Percentiles rank a stretch among this genome's conserved stretches.
Conservation (phyloP, 371 early-diverging fungal species). For the Mortierella sp. region DNA sequence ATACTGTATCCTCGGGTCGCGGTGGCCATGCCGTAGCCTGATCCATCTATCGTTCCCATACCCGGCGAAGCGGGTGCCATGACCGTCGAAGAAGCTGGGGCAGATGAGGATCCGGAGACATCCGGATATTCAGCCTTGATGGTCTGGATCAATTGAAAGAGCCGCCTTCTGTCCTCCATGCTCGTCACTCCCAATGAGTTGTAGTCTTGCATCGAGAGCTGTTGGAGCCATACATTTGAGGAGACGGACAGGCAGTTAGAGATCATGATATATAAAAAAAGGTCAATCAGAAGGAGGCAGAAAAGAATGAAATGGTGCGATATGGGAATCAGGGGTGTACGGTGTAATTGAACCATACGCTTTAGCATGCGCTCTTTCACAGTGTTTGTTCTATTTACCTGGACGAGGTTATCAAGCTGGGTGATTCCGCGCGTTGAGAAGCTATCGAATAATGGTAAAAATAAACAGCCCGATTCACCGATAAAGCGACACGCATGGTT, state of each 20-base stretch:
- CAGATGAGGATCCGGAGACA: constrained; percentile 17
- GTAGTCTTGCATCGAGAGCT: constrained; percentile 90
- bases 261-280: background rate
- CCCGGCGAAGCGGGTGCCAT: constrained; percentile 31
- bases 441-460: constrained; percentile 28
- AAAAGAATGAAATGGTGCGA: background rate
- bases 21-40: constrained; percentile 20
- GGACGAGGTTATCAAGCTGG: constrained; percentile 66
- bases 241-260: constrained; percentile 5
- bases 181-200: constrained; percentile 80
- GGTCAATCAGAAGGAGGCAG: background rate
- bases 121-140: constrained; percentile 45
- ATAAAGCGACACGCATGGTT: background rate
- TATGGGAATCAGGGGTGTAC: constrained; percentile 10
- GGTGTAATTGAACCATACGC: constrained; percentile 3
- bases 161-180: constrained; percentile 82
- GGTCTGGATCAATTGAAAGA: constrained; percentile 79
- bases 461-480: background rate
- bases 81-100: constrained; percentile 14
- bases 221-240: background rate
- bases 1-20: constrained; percentile 30
- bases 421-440: constrained; percentile 72
- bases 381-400: constrained; percentile 51
- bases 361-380: background rate
- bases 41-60: constrained; percentile 12